Conservation (phyloP, 2,329 filamentous ascomycete genomes). For the Ilyonectria mors-panacis region DNA sequence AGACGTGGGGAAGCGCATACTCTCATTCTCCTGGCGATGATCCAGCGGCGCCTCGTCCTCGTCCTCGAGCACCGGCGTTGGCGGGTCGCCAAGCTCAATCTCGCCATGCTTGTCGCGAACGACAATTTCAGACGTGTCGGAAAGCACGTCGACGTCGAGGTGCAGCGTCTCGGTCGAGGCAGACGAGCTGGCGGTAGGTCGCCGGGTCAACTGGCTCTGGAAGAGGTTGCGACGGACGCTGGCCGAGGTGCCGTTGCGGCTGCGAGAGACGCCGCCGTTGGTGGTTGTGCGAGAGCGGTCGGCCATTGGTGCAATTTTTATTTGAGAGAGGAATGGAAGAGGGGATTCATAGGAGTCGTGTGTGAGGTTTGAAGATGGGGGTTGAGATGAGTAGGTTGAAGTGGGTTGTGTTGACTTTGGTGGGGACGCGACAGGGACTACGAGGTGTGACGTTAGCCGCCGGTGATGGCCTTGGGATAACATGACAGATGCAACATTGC, state of each 20-base stretch:
- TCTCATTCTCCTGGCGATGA: constrained; percentile 70
- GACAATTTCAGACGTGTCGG: constrained; percentile 70
- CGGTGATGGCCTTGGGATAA: not conserved
- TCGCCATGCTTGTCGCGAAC: constrained; percentile 75
- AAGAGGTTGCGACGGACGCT: constrained; percentile 66
- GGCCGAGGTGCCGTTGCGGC: constrained; percentile 30
- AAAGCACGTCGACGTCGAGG: constrained; percentile 63
- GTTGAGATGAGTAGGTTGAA: constrained; percentile 29
- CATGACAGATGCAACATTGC: not conserved
- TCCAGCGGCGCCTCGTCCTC: constrained; percentile 70
- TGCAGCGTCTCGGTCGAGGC: constrained; percentile 63
- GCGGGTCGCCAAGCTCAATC: constrained; percentile 72
- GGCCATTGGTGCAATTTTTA: constrained; percentile 34
- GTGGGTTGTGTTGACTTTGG: constrained; percentile 43
- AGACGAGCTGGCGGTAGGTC: constrained; percentile 63
- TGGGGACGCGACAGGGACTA: constrained; percentile 34
- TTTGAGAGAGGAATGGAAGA: constrained; percentile 3
- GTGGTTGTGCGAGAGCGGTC: constrained; percentile 43
- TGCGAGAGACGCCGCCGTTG: constrained; percentile 38
- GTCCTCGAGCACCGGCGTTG: constrained; percentile 67
- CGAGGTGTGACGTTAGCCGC: constrained; percentile 9
- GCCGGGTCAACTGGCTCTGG: constrained; percentile 71
- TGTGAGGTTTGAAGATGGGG: constrained; percentile 14
- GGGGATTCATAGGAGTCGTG: constrained; percentile 18
- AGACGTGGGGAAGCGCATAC: constrained; percentile 52